phyloP scores from a whole-genome alignment of 2,329 filamentous ascomycete genomes.

The Clarireedia monteithiana region DNA sequence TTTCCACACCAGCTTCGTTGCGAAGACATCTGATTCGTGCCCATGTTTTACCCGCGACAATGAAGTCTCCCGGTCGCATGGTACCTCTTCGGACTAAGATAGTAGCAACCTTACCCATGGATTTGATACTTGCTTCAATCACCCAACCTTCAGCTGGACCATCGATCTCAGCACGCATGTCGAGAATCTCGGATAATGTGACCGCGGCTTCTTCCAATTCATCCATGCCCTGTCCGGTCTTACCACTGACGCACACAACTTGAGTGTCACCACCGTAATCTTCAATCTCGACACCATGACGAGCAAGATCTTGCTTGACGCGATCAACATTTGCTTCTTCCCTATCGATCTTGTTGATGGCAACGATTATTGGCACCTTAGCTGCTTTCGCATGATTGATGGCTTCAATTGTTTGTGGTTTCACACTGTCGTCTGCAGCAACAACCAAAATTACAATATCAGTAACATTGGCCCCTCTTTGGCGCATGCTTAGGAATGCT shows the following conservation, averaged over 20 bases:
- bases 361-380: constrained; percentile 91
- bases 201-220: constrained; percentile 88
- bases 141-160: constrained; percentile 88
- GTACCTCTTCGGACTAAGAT: constrained; percentile 85
- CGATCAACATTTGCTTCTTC: constrained; percentile 69
- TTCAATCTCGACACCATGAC: constrained; percentile 82
- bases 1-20: constrained; percentile 71
- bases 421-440: constrained; percentile 94
- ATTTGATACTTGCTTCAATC: constrained; percentile 83
- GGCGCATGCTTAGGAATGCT: constrained; percentile 91
- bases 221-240: constrained; percentile 85
- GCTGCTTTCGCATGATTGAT: constrained; percentile 86
- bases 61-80: constrained; percentile 67
- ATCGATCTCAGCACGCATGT: constrained; percentile 72
- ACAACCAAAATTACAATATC: constrained; percentile 96
- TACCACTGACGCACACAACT: constrained; percentile 83
- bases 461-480: constrained; percentile 89
- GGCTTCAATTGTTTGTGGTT: constrained; percentile 92
- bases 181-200: constrained; percentile 79
- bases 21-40: constrained; percentile 74
- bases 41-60: constrained; percentile 86
- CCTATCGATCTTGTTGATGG: constrained; percentile 96
- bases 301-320: constrained; percentile 81
- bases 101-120: constrained; percentile 76
- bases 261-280: constrained; percentile 94